phyloP scores from a whole-genome alignment of 768 basidiomycete genomes.

The Xerocomellus amylosporus region DNA sequence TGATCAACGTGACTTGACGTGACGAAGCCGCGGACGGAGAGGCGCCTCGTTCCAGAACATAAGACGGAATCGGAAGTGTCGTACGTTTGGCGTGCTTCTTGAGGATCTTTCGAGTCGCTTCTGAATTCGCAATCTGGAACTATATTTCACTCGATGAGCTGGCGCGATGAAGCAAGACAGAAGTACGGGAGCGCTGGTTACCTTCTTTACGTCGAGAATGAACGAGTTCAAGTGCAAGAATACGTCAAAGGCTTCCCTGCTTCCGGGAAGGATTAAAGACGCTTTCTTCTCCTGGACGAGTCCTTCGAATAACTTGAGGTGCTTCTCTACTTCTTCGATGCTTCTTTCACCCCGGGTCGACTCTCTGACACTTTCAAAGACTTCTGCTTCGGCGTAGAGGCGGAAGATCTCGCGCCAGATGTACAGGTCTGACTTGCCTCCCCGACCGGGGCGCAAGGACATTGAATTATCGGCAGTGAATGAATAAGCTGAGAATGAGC shows the following conservation, averaged over 20 bases:
- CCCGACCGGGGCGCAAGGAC: conserved; percentile 39
- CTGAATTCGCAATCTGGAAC: conserved; percentile 83
- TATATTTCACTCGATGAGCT: conserved; percentile 22
- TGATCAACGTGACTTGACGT: conserved; percentile 32
- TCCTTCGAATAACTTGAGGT: conserved; percentile 61
- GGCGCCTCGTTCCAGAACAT: conserved; percentile 21
- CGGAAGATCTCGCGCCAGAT: conserved; percentile 90
- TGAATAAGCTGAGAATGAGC: conserved; percentile 36
- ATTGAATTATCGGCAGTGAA: conserved; percentile 11
- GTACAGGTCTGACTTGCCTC: conserved; percentile 61
- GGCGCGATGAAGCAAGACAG: background rate
- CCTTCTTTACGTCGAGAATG: conserved; percentile 81
- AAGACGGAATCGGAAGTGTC: conserved; percentile 60
- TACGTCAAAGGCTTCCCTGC: conserved; percentile 55
- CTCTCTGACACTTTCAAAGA: conserved; percentile 77
- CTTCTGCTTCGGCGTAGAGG: conserved; percentile 78
- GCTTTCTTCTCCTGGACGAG: conserved; percentile 49
- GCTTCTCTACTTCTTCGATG: conserved; percentile 65
- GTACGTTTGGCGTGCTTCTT: conserved; percentile 95
- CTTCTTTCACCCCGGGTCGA: conserved; percentile 61
- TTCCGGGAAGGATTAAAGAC: conserved; percentile 56
- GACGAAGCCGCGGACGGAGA: conserved; percentile 11
- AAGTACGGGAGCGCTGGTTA: conserved; percentile 16
- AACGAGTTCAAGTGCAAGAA: conserved; percentile 78
- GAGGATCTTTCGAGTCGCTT: conserved; percentile 88